phyloP scores from a whole-genome alignment of 345 rosid species.

The Eutrema yunnanense region DNA sequence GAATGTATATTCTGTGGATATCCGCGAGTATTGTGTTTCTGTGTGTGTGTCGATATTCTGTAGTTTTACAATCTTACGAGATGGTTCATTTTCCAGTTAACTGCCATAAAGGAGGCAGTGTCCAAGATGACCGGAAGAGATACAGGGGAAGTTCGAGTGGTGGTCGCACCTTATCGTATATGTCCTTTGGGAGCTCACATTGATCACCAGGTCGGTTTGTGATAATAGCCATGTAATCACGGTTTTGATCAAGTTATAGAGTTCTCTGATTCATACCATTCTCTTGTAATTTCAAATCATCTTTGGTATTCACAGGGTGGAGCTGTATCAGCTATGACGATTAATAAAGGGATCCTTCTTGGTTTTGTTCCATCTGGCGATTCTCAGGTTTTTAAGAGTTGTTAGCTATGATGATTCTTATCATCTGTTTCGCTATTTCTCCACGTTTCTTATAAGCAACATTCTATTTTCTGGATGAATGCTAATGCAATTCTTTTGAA shows the following conservation, averaged over 20 bases:
- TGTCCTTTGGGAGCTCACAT: conserved; percentile 97
- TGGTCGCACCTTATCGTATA: conserved; percentile 81
- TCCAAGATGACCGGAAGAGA: conserved; percentile 54
- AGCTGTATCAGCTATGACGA: conserved; percentile 85
- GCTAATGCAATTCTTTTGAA: neutral
- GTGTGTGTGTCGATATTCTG: neutral
- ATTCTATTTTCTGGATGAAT: neutral
- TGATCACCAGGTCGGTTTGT: conserved; percentile 75
- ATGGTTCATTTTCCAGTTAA: conserved; percentile 37
- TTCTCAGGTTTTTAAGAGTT: conserved; percentile 39
- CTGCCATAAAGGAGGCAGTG: conserved; percentile 36
- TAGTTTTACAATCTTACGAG: neutral
- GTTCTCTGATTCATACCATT: neutral
- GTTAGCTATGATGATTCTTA: conserved; percentile 1
- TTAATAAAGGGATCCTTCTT: conserved; percentile 75
- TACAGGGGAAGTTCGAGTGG: conserved; percentile 54
- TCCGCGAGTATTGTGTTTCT: neutral
- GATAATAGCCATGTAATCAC: neutral
- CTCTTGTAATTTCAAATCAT: neutral
- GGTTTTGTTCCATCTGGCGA: conserved; percentile 74
- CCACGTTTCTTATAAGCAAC: neutral
- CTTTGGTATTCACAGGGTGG: conserved; percentile 61
- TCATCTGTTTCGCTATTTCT: neutral
- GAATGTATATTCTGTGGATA: neutral
- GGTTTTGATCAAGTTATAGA: neutral